Conservation (phyloP, 2,329 filamentous ascomycete species). For the Alternaria angustiovoidea region DNA sequence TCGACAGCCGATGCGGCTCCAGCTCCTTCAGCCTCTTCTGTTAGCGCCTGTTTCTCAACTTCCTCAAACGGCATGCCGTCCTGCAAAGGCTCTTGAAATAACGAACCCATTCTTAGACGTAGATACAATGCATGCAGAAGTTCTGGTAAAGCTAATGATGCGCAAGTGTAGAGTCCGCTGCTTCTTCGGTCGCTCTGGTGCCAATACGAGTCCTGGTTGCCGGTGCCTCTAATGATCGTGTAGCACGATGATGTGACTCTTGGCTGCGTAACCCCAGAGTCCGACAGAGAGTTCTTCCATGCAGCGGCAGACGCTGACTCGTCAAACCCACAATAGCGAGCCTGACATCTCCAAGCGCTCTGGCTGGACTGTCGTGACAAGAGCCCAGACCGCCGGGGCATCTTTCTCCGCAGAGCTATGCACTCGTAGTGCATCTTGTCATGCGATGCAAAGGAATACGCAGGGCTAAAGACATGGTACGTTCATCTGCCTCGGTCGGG, state of each 20-base stretch:
- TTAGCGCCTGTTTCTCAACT: constrained; percentile 59
- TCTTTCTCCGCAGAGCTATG: constrained; percentile 72
- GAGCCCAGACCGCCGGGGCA: constrained; percentile 77
- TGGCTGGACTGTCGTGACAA: constrained; percentile 70
- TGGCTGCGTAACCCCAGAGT: constrained; percentile 77
- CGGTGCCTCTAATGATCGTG: constrained; percentile 72
- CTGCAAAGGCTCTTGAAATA: constrained; percentile 42
- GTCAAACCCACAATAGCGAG: constrained; percentile 84
- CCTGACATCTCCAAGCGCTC: constrained; percentile 76
- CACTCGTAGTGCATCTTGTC: constrained; percentile 69
- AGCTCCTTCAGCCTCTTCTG: constrained; percentile 59
- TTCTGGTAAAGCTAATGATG: constrained; percentile 63
- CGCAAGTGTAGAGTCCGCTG: constrained; percentile 68
- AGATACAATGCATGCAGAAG: constrained; percentile 63
- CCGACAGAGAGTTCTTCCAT: constrained; percentile 87
- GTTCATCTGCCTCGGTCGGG: constrained; percentile 64
- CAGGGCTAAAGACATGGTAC: constrained; percentile 20
- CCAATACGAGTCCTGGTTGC: constrained; percentile 77
- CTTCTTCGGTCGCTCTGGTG: constrained; percentile 71
- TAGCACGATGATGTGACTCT: constrained; percentile 76
- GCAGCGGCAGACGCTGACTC: constrained; percentile 79
- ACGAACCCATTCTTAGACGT: constrained; percentile 58
- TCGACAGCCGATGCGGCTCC: constrained; percentile 38
- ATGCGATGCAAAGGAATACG: constrained; percentile 65
- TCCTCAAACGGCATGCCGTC: constrained; percentile 61